Conservation (phyloP, 345 rosid genomes). For the Eucalyptus lansdowneana region DNA sequence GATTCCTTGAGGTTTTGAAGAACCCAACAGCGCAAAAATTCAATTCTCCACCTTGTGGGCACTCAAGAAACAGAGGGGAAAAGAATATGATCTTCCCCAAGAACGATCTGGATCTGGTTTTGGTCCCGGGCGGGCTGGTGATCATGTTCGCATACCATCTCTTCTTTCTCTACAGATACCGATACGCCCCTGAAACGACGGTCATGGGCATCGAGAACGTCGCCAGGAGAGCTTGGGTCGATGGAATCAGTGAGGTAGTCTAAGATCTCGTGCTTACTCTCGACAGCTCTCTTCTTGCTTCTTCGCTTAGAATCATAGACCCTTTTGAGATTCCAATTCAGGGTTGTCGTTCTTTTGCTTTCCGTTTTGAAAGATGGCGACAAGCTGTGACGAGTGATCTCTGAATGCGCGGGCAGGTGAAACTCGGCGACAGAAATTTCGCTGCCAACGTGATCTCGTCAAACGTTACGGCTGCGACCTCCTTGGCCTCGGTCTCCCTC, state of each 20-base stretch:
- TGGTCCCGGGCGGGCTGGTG: conserved; percentile 49
- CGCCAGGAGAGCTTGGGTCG: conserved; percentile 67
- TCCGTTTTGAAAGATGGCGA: neutral
- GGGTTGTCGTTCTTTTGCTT: neutral
- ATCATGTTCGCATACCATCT: conserved; percentile 55
- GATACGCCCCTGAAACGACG: conserved; percentile 51
- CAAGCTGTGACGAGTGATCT: neutral
- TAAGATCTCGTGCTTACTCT: neutral
- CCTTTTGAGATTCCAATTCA: too few relatives aligned
- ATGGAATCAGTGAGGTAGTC: conserved; percentile 43
- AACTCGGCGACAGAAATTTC: conserved; percentile 16
- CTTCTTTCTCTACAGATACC: conserved; percentile 40
- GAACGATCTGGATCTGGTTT: conserved; percentile 51
- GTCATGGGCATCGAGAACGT: conserved; percentile 55
- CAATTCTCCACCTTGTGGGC: neutral
- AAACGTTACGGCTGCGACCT: conserved; percentile 59
- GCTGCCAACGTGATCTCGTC: conserved; percentile 40
- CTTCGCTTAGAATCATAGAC: too few relatives aligned
- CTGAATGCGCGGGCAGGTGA: neutral
- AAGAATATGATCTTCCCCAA: neutral
- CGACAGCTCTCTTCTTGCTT: neutral
- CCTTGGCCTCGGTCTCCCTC: conserved; percentile 41
- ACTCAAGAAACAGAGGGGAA: neutral
- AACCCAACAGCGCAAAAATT: neutral
- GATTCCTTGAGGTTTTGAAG: neutral